phyloP scores from a whole-genome alignment of 2,329 filamentous ascomycete genomes.

The Waltergamsia citrina region DNA sequence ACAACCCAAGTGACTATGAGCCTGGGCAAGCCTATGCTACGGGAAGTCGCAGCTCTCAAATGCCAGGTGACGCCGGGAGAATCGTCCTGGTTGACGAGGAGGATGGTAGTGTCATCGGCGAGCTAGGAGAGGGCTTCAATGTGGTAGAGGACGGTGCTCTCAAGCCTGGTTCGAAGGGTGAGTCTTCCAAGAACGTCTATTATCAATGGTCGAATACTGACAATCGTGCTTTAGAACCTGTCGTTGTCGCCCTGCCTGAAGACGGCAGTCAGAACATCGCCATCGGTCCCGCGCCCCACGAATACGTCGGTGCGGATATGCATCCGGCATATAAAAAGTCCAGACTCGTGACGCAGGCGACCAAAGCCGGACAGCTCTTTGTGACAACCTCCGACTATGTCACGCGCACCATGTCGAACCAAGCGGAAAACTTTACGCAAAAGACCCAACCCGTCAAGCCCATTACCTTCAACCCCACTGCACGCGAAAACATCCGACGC shows the following conservation, averaged over 20 bases:
- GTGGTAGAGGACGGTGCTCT: slow-evolving; percentile 69
- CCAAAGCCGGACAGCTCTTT: slow-evolving; percentile 80
- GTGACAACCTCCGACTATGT: slow-evolving; percentile 79
- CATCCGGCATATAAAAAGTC: slow-evolving; percentile 92
- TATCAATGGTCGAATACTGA: background rate
- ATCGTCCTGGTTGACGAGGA: slow-evolving; percentile 94
- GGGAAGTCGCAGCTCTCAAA: slow-evolving; percentile 44
- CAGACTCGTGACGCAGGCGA: slow-evolving; percentile 76
- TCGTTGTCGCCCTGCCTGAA: slow-evolving; percentile 65
- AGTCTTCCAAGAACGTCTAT: slow-evolving; percentile 15
- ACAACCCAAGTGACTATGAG: slow-evolving; percentile 74
- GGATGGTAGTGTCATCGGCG: slow-evolving; percentile 89
- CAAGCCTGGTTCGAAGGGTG: slow-evolving; percentile 86
- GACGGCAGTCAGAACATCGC: slow-evolving; percentile 56
- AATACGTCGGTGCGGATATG: slow-evolving; percentile 67
- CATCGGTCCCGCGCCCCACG: slow-evolving; percentile 56
- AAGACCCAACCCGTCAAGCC: slow-evolving; percentile 76
- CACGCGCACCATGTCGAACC: slow-evolving; percentile 64
- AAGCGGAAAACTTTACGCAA: slow-evolving; percentile 72
- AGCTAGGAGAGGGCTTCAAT: slow-evolving; percentile 74
- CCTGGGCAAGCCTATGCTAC: slow-evolving; percentile 71
- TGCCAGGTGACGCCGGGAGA: slow-evolving; percentile 54
- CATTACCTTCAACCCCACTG: slow-evolving; percentile 77
- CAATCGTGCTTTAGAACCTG: slow-evolving; percentile 46
- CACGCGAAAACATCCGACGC: slow-evolving; percentile 76